Base-by-base conservation (phyloP, 2,329 filamentous ascomycete species). In the Colletotrichum brevisporum region DNA sequence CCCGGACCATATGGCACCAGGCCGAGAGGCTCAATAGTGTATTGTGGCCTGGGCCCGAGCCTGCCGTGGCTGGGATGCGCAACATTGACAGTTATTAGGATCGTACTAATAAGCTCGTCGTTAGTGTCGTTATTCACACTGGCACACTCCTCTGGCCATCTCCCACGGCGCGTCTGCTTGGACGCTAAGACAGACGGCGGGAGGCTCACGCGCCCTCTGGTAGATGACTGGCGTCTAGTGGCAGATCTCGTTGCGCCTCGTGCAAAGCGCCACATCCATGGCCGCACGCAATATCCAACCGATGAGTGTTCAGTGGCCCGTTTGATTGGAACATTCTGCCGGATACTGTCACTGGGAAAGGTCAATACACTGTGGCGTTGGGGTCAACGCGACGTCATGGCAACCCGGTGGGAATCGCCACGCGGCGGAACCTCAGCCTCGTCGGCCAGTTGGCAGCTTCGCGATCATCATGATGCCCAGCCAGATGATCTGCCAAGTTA, bases 61-160 rank as follows among this genome's bases (percentile, higher is more conserved):
- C 53, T 15, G 21, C 21, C 10, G 48, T 50, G 61, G 54, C 61
- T 21, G 53, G 48, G 21, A n/a, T 45, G 6, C 27, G 50, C 39
- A 69, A 69, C 54, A n/a, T 69, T 69, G 66, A 69, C 61, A 27
- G 31, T 48, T 18, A n/a, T 18, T 21, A n/a, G n/a, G 48, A n/a
- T 39, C 12, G 9, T 36, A 36, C 31, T 36, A 36, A 36, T 9
- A 36, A 36, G 31, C 31, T 36, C 31, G 8, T 36, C 31, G 10
- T 36, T 36, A 36, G 31, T 36, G 10, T 27, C n/a, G 43, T 41
- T 41, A 16, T 24, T 24, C 21, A 24, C 21, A 24, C 21, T 24
- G n/a, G n/a, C n/a, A 24, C 21, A 24, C 21, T 24, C 2, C 21
- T 16, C 18, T 12, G 41, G 13, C 54, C 39, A 53, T 50, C 26